A percentile compares a stretch with the other conserved stretches of the same genome.
phyloP scores from a whole-genome alignment of 192 early-diverging fungal species.

The Funneliformis mosseae region DNA sequence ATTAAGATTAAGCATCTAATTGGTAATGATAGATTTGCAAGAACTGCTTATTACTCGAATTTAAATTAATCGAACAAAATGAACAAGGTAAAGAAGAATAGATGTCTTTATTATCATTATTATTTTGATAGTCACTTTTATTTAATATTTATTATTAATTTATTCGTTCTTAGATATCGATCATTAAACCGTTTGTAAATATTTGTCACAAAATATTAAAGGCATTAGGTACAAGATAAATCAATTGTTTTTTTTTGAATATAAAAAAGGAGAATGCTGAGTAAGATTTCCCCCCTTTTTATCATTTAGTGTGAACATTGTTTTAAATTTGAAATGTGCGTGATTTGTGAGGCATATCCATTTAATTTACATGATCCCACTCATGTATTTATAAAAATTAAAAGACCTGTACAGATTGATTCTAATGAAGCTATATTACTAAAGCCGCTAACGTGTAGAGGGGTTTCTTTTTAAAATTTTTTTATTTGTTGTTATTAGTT shows the following conservation, averaged over 20 bases:
- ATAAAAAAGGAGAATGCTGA: background rate
- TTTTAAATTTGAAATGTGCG: constrained; percentile 62
- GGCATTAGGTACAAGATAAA: background rate
- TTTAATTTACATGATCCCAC: constrained; percentile 38
- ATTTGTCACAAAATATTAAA: background rate
- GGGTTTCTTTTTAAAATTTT: too few species aligned
- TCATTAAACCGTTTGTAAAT: background rate
- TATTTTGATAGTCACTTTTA: background rate
- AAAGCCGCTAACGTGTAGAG: background rate
- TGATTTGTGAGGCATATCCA: constrained; percentile 52
- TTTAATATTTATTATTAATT: background rate
- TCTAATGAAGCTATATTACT: background rate
- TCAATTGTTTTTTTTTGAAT: background rate
- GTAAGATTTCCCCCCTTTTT: background rate
- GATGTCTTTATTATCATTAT: background rate
- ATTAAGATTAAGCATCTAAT: constrained; percentile 50
- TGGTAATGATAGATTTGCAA: background rate
- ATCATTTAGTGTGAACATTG: constrained; percentile 55
- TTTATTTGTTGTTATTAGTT: too few species aligned
- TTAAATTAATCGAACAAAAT: constrained; percentile 9
- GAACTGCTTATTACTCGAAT: background rate
- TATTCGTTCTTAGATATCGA: background rate
- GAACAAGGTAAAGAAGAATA: background rate
- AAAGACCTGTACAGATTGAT: constrained; percentile 38
- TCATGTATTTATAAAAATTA: constrained; percentile 56